These are phyloP conservation scores for Hamamelis virginiana DNA, from an alignment of 164 flowering plant genomes.

Conservation along the genomic window DNA sequence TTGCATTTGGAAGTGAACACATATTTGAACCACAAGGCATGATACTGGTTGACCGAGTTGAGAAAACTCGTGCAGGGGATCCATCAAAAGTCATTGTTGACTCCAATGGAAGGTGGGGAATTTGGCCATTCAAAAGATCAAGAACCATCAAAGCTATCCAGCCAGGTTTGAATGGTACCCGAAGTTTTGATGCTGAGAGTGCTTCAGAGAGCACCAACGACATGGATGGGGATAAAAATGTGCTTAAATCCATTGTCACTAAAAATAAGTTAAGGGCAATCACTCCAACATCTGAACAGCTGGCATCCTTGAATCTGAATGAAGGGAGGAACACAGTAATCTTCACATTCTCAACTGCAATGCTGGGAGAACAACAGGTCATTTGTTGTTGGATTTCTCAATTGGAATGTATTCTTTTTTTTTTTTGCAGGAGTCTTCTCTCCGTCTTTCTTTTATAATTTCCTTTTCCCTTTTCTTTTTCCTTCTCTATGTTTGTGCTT, in stretches of 20 bases:
- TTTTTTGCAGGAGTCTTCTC: neutral
- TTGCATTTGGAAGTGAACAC: constrained; percentile 32
- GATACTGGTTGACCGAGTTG: constrained; percentile 43
- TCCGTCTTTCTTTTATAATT: neutral
- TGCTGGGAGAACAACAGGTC: constrained; percentile 96
- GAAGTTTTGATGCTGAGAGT: constrained; percentile 22
- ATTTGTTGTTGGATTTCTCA: constrained; percentile 6
- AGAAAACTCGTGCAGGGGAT: constrained; percentile 41
- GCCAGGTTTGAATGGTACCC: constrained; percentile 18
- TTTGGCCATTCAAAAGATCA: constrained; percentile 67
- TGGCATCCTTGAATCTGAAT: constrained; percentile 75
- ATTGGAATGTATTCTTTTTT: neutral
- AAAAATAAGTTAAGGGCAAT: constrained; percentile 45
- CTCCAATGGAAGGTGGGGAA: constrained; percentile 55
- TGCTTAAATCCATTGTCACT: constrained; percentile 19
- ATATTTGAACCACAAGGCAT: constrained; percentile 40
- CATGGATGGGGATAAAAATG: constrained; percentile 17
- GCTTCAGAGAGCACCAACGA: constrained; percentile 22
- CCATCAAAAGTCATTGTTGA: constrained; percentile 31
- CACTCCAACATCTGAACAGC: constrained; percentile 82
- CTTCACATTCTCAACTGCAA: constrained; percentile 84
- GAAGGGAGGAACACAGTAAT: constrained; percentile 76
- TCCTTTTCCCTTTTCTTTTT: neutral
- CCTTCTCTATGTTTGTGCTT: neutral
- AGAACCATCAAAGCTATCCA: constrained; percentile 23